Evolutionary conservation across 306 rosid genomes (phyloP), one percentile per base, ranked within the genome.

Genomic region (Gleditsia sinensis): DNA sequence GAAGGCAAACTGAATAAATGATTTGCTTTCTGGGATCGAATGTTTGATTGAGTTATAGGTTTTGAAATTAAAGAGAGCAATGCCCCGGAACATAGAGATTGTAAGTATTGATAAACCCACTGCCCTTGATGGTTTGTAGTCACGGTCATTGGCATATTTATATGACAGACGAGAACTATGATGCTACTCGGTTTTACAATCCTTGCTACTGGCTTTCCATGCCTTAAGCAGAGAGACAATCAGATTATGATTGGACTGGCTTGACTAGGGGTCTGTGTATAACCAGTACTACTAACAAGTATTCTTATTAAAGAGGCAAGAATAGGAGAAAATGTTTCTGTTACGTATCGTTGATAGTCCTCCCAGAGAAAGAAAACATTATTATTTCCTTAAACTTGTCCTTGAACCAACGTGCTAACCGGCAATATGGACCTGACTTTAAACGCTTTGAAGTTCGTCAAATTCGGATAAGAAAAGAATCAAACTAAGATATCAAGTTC

Each of bases 1-100:
- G 68, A 57, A 56, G 59, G 67, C 64, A 79, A 43, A 45, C 42
- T 30, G 17, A 40, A 21, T 12, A 13, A 28, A 60, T 61, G 39
- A 23, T 33, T 21, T 60, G 37, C 51, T 55, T 59, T 19, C 54
- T n/a, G n/a, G n/a, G n/a, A n/a, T n/a, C n/a, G n/a, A n/a, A n/a
- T 40, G 36, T 53, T 23, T 55, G 23, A n/a, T 39, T 64, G 13
- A 19, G 55, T 27, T 65, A 23, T 28, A n/a, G 19, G 30, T 5
- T 48, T 48, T 30, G 46, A 67, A 67, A 43, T 27, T 2, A 9
- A 9, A 54, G 17, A 27, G 27, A 30, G 24, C 4, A 53, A 37
- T 24, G 56, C 34, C 19, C 19, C 36, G 10, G 27, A 54, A 19
- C 23, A 9, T 42, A 32, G 9, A 51, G 19, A 24, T 21, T 40